These are phyloP conservation scores for Phialophora chinensis DNA, from an alignment of 2,329 filamentous ascomycete species.

Conservation along the genomic window DNA sequence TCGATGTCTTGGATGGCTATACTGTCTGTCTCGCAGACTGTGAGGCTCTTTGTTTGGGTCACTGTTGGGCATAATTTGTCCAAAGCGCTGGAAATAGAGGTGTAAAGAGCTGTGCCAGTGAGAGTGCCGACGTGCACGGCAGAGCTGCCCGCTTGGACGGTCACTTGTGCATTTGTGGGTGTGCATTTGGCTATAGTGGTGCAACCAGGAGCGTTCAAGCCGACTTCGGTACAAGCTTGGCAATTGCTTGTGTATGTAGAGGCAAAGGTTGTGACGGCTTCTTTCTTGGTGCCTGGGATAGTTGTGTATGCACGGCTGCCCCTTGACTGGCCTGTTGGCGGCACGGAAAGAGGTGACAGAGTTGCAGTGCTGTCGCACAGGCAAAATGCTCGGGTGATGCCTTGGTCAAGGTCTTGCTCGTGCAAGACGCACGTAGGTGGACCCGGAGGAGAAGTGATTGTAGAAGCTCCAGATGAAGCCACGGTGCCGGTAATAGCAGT, in stretches of 20 bases:
- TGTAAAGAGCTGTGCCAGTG: constrained; percentile 14
- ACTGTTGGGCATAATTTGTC: constrained; percentile 5
- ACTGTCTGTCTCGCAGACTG: constrained; percentile 6
- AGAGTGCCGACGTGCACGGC: constrained; percentile 10
- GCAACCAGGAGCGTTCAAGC: constrained; percentile 5
- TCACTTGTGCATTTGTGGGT: constrained; percentile 5
- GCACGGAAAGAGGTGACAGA: constrained; percentile 8
- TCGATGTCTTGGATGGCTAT: background rate
- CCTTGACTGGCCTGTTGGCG: background rate
- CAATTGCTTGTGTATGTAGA: constrained; percentile 3
- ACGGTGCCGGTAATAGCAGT: background rate
- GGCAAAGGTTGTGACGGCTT: constrained; percentile 5
- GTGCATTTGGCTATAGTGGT: constrained; percentile 1
- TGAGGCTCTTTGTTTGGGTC: constrained; percentile 10
- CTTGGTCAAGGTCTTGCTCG: constrained; percentile 4
- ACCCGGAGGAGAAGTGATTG: background rate
- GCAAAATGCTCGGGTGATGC: constrained; percentile 9
- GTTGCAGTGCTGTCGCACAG: constrained; percentile 6
- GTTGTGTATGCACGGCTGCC: constrained; percentile 6
- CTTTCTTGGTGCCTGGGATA: background rate
- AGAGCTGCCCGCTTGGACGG: constrained; percentile 13
- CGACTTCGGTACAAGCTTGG: constrained; percentile 5
- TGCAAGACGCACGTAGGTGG: background rate
- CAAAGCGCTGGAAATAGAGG: constrained; percentile 10
- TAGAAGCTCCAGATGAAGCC: background rate